Base-by-base conservation (phyloP, 495 filamentous ascomycete genomes). In the Penicillium nucicola region DNA sequence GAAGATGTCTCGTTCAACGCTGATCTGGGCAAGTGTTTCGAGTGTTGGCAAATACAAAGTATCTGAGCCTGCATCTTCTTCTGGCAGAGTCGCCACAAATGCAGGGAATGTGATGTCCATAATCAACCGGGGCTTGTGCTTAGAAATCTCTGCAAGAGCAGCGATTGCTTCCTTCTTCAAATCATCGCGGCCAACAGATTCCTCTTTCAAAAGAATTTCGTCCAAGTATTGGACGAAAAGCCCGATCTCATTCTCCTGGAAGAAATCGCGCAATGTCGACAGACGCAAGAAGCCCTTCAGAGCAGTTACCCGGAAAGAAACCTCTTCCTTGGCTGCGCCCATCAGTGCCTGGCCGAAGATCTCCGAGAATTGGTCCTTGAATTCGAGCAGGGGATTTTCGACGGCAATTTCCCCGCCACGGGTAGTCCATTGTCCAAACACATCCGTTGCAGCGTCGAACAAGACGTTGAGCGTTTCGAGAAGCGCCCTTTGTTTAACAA, bases 21-120 rank as follows among this genome's bases (percentile, higher is more conserved):
- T 83, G 7, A 90, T 78, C 50, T 87, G 80, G 4, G 86, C 86
- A 40, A 90, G 74, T 1, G 71, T 82, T 58, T 88, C 86, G 13
- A 90, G 66, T 1, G 82, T 84, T 4, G 77, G 61, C n/a, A 79
- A 41, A 56, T 86, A 87, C 3, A 59, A 53, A 15, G 58, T 55
- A 23, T 67, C 69, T 0, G 60, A 59, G 9, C 71, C 69, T 20
- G 76, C 66, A 42, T 78, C 78, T 18, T 68, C 66, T 39, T 88
- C 84, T 4, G 86, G 86, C 2, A 90, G 69, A 22, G 79, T 78
- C 1, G 85, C 85, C 70, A 89, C 81, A 57, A 90, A 88, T 9
- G 82, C 81, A 12, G 86, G 86, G 65, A 90, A 84, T 0, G 85
- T 86, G 25, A 84, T 83, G 42, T 88, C 78, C 65, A 87, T 80